Evolutionary conservation across 2,329 filamentous ascomycete genomes (phyloP).

Genomic region (Xylariaceae sp.): DNA sequence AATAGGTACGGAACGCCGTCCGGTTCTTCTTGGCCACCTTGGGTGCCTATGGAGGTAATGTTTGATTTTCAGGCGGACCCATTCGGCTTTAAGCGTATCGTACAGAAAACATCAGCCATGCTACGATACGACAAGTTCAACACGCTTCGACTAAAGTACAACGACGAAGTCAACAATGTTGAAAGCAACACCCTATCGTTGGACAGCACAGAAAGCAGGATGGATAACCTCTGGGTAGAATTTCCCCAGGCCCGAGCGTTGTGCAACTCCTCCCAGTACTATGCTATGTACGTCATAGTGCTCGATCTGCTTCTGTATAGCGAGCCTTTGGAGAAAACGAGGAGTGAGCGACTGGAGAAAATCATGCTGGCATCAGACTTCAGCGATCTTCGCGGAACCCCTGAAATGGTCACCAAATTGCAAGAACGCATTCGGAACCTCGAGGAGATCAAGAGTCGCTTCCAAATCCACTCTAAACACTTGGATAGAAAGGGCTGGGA

Average conservation of each 20-base stretch:
- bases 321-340: constrained; percentile 96
- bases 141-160: constrained; percentile 93
- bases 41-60: constrained; percentile 98
- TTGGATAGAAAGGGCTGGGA: constrained; percentile 91
- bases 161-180: constrained; percentile 83
- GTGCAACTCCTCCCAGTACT: constrained; percentile 97
- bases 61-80: constrained; percentile 94
- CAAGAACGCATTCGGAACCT: constrained; percentile 93
- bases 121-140: constrained; percentile 99
- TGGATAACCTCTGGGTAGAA: constrained; percentile 96
- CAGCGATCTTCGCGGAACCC: constrained; percentile 91
- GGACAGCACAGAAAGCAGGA: constrained; percentile 74
- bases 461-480: constrained; percentile 88
- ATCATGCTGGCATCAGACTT: constrained; percentile 99
- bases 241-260: constrained; percentile 94
- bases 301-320: constrained; percentile 94
- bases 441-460: constrained; percentile 95
- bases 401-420: constrained; percentile 88
- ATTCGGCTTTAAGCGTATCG: constrained; percentile 96
- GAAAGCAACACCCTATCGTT: constrained; percentile 59
- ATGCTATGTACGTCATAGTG: constrained; percentile 97
- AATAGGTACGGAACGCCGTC: constrained; percentile 87
- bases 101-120: constrained; percentile 94
- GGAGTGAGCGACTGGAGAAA: constrained; percentile 92
- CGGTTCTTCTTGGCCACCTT: constrained; percentile 93